Evolutionary conservation across 345 rosid species (phyloP).

Genomic region (Combretum micranthum): DNA sequence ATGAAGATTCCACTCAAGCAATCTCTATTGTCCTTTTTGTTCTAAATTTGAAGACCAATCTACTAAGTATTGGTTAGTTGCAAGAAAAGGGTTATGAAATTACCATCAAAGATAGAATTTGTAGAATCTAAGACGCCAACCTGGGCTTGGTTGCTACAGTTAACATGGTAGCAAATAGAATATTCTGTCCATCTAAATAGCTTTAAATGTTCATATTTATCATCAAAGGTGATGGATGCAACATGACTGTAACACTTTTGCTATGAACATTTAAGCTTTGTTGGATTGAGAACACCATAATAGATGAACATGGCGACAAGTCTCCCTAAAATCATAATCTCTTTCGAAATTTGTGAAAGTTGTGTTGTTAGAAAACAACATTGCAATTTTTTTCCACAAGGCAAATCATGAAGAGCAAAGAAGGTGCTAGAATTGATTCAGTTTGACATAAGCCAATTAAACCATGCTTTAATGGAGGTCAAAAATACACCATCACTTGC

Average conservation of each 20-base stretch:
- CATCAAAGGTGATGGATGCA: too few relatives aligned
- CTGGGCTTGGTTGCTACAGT: background rate
- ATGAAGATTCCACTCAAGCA: background rate
- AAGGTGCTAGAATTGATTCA: background rate
- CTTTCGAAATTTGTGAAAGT: background rate
- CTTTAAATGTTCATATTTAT: background rate
- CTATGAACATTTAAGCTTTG: background rate
- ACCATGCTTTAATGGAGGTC: background rate
- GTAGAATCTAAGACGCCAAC: background rate
- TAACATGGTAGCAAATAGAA: background rate
- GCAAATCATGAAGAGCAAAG: background rate
- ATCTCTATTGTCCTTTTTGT: background rate
- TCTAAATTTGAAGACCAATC: background rate
- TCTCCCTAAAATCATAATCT: background rate
- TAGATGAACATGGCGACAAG: background rate
- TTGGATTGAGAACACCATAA: background rate
- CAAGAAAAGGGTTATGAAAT: background rate
- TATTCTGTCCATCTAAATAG: background rate
- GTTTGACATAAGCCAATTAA: background rate
- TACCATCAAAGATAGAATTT: background rate
- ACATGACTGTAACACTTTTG: background rate
- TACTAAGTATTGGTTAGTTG: background rate
- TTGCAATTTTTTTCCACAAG: background rate
- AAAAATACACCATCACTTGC: background rate
- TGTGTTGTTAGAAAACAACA: slow-evolving; percentile 1